Base-by-base conservation (phyloP, 345 rosid species). In the Brassica juncea region DNA sequence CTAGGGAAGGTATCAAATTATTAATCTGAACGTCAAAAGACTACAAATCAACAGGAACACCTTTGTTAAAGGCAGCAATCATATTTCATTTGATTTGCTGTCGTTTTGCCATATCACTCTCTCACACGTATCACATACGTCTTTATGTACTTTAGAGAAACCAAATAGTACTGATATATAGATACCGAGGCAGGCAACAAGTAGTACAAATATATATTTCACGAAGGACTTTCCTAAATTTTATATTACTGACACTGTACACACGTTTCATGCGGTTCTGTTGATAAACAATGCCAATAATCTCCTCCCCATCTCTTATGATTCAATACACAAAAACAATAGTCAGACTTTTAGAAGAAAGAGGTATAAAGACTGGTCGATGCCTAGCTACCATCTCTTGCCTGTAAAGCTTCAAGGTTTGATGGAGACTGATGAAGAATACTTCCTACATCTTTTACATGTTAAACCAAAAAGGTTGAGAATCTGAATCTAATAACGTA, bases 221-320 rank as follows among this genome's bases (percentile, higher is more conserved):
- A 34, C 37, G 37, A 34, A 34, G 6, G 37, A 34, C 7, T 34
- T 34, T 6, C 37, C 37, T 34, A 1, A 34, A 5, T 34, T 34
- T 32, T 32, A 79, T 35, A 58, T 79, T 54, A 72, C 52, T 23
- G 25, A 23, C 25, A 23, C 25, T 70, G 16, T 67, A 63, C 49
- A 60, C 54, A 47, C 35, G 47, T 14, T 61, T 44, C 80, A 77
- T 31, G 64, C 28, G 70, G 70, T 4, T 47, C 11, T 67, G 25
- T 54, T 71, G 54, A 72, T 71, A 55, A 54, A 25, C 15, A 47
- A 58, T 19, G 8, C 39, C 4, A 47, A 47, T 47, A 47, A 5
- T 11, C 15, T 44, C 54, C 54, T 44, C 54, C 5, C 54, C 1
- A 4, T 12, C 15, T 44, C 5, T 7, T 2, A 37, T 37, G 44